Base-by-base conservation (phyloP, 495 filamentous ascomycete species). In the Penicillium odoratum region DNA sequence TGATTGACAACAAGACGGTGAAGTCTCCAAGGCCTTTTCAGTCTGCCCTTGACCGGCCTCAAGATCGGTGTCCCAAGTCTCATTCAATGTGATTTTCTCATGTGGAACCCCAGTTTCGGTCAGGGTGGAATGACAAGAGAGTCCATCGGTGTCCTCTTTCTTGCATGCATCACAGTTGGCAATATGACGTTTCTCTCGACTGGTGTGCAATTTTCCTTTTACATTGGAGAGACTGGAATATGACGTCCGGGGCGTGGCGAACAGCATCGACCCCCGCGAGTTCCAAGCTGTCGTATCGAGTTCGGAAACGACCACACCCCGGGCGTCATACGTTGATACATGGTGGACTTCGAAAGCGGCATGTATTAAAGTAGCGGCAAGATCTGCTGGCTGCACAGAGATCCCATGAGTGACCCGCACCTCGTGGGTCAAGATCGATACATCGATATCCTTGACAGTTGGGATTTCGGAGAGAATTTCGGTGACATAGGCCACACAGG, bases 261-360 rank as follows among this genome's bases (percentile, higher is more conserved):
- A 57, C n/a, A 67, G 38, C 0, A 57, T 31, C 7, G 67, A 62
- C 46, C 70, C 60, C 28, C 69, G 63, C 56, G 71, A 53, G 38
- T 72, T 63, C 68, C 68, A 68, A 21, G 69, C 56, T 13, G 65
- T 60, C 7, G 69, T 71, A 48, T 75, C 72, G 11, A 76, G 51
- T 21, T 78, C 77, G 16, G 69, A 60, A 10, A 74, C 55, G 15
- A 64, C 57, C 1, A 40, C 28, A 21, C 68, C 72, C 47, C 49
- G 51, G 10, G 64, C 56, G 53, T 79, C 69, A 42, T 69, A 72
- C 10, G 78, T 78, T 0, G 73, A 75, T 9, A 76, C 74, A 64
- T 75, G 69, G 51, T 79, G 67, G 25, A 83, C 75, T 57, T 83
- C 79, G 30, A 83, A 83, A 4, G 76, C 77, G 2, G 76, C 80